Evolutionary conservation across 1,284 basidiomycete species (phyloP), one percentile per base, ranked within the genome.

Genomic region (Ustilago nuda): DNA sequence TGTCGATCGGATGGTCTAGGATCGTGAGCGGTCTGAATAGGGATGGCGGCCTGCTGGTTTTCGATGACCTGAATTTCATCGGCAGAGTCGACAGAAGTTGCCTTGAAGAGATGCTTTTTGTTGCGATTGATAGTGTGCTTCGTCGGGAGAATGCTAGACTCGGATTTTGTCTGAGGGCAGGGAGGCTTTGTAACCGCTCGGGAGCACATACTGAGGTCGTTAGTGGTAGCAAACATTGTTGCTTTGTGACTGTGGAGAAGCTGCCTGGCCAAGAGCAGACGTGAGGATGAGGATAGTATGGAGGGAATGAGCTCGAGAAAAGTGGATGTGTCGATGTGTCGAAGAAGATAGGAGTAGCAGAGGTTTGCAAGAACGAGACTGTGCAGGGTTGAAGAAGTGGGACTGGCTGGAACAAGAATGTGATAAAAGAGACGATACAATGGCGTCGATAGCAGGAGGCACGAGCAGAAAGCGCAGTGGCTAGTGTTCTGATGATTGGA

Each of bases 1-100:
- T 75, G 67, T 32, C 72, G 67, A 39, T 63, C 48, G 11, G 67
- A 60, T 3, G 63, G 57, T 37, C 50, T 23, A 6, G 51, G 60
- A 11, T 50, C 41, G 8, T 50, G 37, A 11, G n/a, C 32, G 4
- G 53, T 13, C 13, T 58, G 67, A 15, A 76, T 76, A 19, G 68
- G 68, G 27, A 76, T 76, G 23, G 73, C 72, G 3, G 56, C 30
- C 27, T 57, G 59, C n/a, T 56, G 50, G 13, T 76, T 65, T 36
- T 68, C 58, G 33, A 76, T 58, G 50, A 76, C 73, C 19, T 71
- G 64, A n/a, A 76, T 76, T 23, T 66, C 64, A 35, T 76, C 73
- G 5, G 58, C 48, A 7, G 65, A 63, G 50, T 63, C 60, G 7
- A 36, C 37, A 8, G 27, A n/a, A 46, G 23, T 11, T 46, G 23